Evolutionary conservation across 108 stramenopile species (phyloP), one percentile per base, ranked within the genome.

Genomic region (Cyclotella kingstonii): DNA sequence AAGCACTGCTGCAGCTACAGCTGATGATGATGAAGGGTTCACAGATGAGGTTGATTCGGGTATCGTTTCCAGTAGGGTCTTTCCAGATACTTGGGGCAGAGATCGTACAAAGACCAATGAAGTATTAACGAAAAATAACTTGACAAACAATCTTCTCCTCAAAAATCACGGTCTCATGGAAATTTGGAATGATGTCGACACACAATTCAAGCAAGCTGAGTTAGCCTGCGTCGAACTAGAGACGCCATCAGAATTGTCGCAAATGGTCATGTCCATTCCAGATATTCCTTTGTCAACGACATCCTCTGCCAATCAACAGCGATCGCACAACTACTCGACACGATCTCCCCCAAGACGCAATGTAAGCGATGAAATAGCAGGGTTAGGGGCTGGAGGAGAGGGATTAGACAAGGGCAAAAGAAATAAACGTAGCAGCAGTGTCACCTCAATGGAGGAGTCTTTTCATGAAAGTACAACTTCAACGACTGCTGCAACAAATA

Each of bases 151-250:
- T n/a, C n/a, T n/a, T n/a, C n/a, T n/a, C n/a, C n/a, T n/a, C n/a
- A 53, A 34, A 12, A 35, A 33, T 38, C 52, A 35, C 15, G 22
- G 19, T 40, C 44, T 87, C 14, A 50, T 82, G 34, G 70, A 76
- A 18, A 47, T 77, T 0, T 86, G 86, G 86, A 86, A 77, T 54
- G 49, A 67, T 5, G 55, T 86, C 0, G 56, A 75, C 22, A 29
- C 52, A 47, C 68, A 65, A 36, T 40, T 80, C 38, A 60, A 67
- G 36, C 58, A 76, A 15, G 79, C 79, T 10, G 79, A 80, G 29
- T 6, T 39, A 19, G 79, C 79, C 47, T 80, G 79, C 49, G 45
- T 46, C 8, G 74, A 80, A 26, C 38, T 75, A 34, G 67, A 68
- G 52, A 74, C 67, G 2, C 77, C 77, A 12, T 21, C 29, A 17